These are phyloP conservation scores for Zostera marina DNA, from an alignment of 116 monocot species.

Conservation along the genomic window DNA sequence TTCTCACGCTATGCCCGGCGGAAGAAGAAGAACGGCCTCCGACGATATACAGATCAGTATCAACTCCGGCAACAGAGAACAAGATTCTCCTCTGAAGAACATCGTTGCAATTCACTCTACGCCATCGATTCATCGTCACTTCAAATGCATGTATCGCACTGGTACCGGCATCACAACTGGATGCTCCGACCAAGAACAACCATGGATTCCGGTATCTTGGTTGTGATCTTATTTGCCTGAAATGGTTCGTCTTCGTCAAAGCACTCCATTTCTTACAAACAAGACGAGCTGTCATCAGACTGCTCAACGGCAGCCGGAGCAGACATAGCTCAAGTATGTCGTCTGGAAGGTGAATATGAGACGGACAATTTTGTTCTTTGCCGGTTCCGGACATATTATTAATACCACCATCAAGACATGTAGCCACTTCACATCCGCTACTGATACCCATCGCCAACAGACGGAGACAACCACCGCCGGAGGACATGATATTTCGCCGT, in stretches of 20 bases:
- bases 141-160: constrained; percentile 62
- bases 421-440: constrained; percentile 43
- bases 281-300: constrained; percentile 36
- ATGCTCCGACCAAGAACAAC: constrained; percentile 68
- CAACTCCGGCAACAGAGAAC: constrained; percentile 49
- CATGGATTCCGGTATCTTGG: constrained; percentile 25
- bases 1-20: background rate
- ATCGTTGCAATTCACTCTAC: constrained; percentile 17
- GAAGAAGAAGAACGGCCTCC: constrained; percentile 45
- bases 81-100: constrained; percentile 31
- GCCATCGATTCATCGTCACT: constrained; percentile 39
- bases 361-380: no score
- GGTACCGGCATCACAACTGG: constrained; percentile 9
- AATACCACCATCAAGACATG: constrained; percentile 11
- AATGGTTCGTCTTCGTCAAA: constrained; percentile 36
- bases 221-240: constrained; percentile 31
- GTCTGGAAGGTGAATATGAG: constrained; percentile 33
- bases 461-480: constrained; percentile 25
- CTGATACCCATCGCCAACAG: constrained; percentile 19
- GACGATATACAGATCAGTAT: constrained; percentile 52
- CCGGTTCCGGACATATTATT: constrained; percentile 2
- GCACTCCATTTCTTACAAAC: constrained; percentile 72
- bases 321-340: constrained; percentile 73
- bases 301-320: constrained; percentile 31
- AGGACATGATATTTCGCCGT: background rate